Evolutionary conservation across 2,329 filamentous ascomycete genomes (phyloP).

Genomic region (Gnomoniopsis sp.): DNA sequence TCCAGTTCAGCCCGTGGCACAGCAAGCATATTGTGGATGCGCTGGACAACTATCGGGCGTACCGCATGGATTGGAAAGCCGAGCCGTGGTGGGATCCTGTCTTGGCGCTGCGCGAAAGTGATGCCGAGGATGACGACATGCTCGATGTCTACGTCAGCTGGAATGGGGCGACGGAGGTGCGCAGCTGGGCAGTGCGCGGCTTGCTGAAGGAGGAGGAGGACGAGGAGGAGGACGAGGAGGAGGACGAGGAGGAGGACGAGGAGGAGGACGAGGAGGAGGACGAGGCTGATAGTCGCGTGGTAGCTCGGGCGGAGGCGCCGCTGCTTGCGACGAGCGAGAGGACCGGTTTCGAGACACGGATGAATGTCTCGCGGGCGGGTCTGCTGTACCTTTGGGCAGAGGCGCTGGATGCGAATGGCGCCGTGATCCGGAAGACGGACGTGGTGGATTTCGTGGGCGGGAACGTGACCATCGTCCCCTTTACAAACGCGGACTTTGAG

Average conservation of each 20-base stretch:
- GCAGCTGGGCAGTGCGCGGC: conserved; percentile 16
- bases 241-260: no score
- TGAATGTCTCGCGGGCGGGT: not conserved
- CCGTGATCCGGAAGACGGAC: conserved; percentile 24
- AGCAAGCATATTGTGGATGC: conserved; percentile 23
- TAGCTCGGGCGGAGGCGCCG: not conserved
- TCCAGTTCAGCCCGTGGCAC: conserved; percentile 31
- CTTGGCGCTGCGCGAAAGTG: conserved; percentile 18
- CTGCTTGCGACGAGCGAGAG: conserved; percentile 8
- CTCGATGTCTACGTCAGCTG: conserved; percentile 26
- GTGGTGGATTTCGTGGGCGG: conserved; percentile 20
- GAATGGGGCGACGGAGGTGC: conserved; percentile 32
- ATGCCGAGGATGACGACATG: conserved; percentile 1
- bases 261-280: no score
- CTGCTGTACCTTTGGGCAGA: conserved; percentile 14
- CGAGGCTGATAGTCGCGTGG: not conserved
- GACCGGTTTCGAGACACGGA: conserved; percentile 16
- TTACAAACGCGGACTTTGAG: conserved; percentile 1
- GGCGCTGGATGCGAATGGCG: conserved; percentile 11
- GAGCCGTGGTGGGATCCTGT: conserved; percentile 23
- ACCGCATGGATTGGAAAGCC: conserved; percentile 27
- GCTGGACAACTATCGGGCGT: conserved; percentile 25
- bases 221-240: no score
- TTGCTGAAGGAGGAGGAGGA: not conserved
- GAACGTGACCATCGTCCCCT: conserved; percentile 1